These are phyloP conservation scores for Porphyrellus cyaneotinctus DNA, from an alignment of 768 basidiomycete species.

Conservation along the genomic window DNA sequence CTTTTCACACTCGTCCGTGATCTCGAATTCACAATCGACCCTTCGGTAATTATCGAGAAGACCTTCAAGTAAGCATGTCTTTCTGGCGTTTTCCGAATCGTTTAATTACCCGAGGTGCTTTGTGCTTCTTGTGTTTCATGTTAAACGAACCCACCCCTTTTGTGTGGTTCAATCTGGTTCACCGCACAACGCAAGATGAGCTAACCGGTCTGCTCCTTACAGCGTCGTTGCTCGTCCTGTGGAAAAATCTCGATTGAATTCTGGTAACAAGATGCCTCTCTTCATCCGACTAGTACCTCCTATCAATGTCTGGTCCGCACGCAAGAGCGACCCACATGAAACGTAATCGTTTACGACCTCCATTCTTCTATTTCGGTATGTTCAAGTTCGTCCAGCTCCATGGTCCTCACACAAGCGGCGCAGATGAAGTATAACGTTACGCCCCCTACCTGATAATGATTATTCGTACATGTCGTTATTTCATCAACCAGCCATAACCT, in stretches of 20 bases:
- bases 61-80: conserved; percentile 51
- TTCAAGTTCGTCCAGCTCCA: conserved; percentile 31
- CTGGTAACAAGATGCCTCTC: conserved; percentile 61
- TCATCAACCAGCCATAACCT: conserved; percentile 15
- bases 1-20: conserved; percentile 55
- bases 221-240: conserved; percentile 56
- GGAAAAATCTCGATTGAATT: conserved; percentile 49
- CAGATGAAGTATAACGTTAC: conserved; percentile 19
- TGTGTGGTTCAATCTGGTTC: conserved; percentile 9
- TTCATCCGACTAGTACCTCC: conserved; percentile 36
- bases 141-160: conserved; percentile 9
- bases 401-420: conserved; percentile 3
- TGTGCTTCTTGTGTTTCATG: conserved; percentile 20
- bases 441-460: conserved; percentile 7
- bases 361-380: neutral
- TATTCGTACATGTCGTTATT: conserved; percentile 15
- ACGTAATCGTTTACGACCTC: neutral
- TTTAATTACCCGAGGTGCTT: conserved; percentile 20
- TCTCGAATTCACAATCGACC: conserved; percentile 50
- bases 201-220: conserved; percentile 11
- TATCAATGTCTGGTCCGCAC: conserved; percentile 8
- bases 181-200: neutral
- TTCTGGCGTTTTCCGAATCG: conserved; percentile 17
- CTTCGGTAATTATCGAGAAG: conserved; percentile 55
- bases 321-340: conserved; percentile 2